A percentile compares a stretch with the other conserved stretches of the same genome.
Evolutionary conservation across 345 rosid species (phyloP).

Genomic region (Melaleuca alternifolia): DNA sequence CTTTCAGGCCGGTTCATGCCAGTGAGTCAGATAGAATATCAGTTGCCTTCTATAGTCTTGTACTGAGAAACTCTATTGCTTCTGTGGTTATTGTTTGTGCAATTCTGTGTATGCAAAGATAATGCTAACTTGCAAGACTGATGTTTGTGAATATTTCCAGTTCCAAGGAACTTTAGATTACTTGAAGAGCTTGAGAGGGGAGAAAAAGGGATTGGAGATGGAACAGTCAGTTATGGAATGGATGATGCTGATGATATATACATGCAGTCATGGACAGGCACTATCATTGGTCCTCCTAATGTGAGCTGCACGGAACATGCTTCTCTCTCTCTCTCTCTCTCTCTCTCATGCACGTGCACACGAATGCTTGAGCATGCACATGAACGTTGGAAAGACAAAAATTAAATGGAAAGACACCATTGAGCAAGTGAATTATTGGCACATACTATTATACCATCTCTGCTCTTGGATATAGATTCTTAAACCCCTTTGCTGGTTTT

Average conservation of each 20-base stretch:
- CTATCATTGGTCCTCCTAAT: constrained; percentile 63
- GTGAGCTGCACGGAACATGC: constrained; percentile 1
- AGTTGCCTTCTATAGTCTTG: background rate
- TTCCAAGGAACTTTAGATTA: constrained; percentile 63
- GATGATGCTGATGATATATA: constrained; percentile 93
- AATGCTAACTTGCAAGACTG: background rate
- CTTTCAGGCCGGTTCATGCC: background rate
- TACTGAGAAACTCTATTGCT: background rate
- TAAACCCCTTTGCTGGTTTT: background rate
- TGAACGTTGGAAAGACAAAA: background rate
- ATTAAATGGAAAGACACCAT: background rate
- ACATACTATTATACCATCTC: background rate
- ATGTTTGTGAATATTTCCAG: constrained; percentile 17
- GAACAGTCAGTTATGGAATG: constrained; percentile 98
- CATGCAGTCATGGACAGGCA: constrained; percentile 94
- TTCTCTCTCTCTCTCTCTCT: background rate
- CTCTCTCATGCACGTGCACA: background rate
- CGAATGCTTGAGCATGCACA: background rate
- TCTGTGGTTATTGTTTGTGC: background rate
- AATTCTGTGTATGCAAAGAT: background rate
- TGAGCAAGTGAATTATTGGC: background rate
- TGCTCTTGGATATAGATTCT: background rate
- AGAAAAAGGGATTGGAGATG: constrained; percentile 84
- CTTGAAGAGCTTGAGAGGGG: constrained; percentile 83
- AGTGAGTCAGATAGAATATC: background rate